Evolutionary conservation across 1,284 basidiomycete genomes (phyloP), one percentile per base, ranked within the genome.

Genomic region (Mycosarcoma maydis): DNA sequence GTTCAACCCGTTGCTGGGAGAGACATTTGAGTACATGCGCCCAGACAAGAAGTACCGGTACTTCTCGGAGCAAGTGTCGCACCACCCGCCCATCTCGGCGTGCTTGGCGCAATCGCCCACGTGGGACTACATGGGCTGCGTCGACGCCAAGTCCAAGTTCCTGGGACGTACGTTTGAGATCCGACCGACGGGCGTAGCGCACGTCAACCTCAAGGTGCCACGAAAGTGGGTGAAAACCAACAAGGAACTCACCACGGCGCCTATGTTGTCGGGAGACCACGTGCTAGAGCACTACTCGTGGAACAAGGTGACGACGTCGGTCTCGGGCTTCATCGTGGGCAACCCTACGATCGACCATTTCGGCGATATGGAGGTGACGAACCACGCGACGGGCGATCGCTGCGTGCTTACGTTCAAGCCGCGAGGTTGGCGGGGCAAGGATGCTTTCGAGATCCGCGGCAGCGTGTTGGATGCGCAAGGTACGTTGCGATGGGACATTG

Each of bases 21-120:
- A 98, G 84, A 95, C 93, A 2, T 98, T 95, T 77, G 95, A 98
- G 83, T 96, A 97, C 79, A 91, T 92, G 37, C 85, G 90, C 41
- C 83, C 92, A 20, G 92, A 95, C 76, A 69, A 68, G n/a, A 61
- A 72, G 48, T 98, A 94, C 82, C 87, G 93, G 34, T 98, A 98
- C 82, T 83, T 95, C 39, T 94, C 91, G 1, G 94, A 96, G 82
- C 94, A 97, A 86, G 93, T 97, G 57, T 92, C 90, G 80, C 94
- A 98, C 82, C 94, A 97, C 82, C 93, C 94, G 4, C 95, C 95
- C 0, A 94, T 97, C 55, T 94, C 92, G n/a, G 94, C 95, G 8
- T 98, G 94, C 82, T 67, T 73, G 37, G 91, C 91, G 3, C 92
- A 97, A 82, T 89, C 90, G 0, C 91, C 92, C 0, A 84, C 84